A percentile compares a stretch with the other conserved stretches of the same genome.
Conservation (phyloP, 2,329 filamentous ascomycete genomes). For the Diaporthe amygdali region DNA sequence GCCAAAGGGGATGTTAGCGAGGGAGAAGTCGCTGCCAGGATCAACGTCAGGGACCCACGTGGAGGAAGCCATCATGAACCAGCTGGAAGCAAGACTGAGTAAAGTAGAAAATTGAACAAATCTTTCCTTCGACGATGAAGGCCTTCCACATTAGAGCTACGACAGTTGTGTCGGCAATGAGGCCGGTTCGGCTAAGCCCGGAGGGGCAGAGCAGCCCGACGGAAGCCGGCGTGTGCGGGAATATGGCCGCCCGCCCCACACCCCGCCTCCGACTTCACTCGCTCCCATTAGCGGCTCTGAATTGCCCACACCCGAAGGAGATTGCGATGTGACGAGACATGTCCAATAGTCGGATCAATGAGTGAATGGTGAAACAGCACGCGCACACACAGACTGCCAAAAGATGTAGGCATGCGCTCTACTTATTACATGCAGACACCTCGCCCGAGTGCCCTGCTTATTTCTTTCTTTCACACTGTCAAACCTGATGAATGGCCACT, state of each 20-base stretch:
- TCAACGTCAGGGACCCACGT: constrained; percentile 39
- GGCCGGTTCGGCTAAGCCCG: constrained; percentile 5
- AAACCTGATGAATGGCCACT: too few relatives aligned
- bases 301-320: too few relatives aligned
- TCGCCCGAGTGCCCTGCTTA: too few relatives aligned
- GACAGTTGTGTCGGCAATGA: background rate
- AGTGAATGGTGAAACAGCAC: too few relatives aligned
- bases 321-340: too few relatives aligned
- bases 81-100: background rate
- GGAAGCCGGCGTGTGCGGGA: background rate
- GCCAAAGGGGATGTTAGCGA: constrained; percentile 79
- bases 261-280: background rate
- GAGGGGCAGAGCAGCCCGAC: background rate
- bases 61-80: background rate
- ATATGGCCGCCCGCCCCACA: background rate
- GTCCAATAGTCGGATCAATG: too few relatives aligned
- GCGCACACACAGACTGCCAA: too few relatives aligned
- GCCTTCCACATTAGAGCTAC: background rate
- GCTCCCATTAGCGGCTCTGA: too few relatives aligned
- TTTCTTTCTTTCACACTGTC: too few relatives aligned
- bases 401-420: too few relatives aligned
- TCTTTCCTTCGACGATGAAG: background rate
- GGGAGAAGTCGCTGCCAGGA: constrained; percentile 68
- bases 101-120: background rate
- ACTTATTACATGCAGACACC: too few relatives aligned